These are phyloP conservation scores for Dothideomycetidae sp. DNA, from an alignment of 2,329 filamentous ascomycete genomes.

Conservation along the genomic window DNA sequence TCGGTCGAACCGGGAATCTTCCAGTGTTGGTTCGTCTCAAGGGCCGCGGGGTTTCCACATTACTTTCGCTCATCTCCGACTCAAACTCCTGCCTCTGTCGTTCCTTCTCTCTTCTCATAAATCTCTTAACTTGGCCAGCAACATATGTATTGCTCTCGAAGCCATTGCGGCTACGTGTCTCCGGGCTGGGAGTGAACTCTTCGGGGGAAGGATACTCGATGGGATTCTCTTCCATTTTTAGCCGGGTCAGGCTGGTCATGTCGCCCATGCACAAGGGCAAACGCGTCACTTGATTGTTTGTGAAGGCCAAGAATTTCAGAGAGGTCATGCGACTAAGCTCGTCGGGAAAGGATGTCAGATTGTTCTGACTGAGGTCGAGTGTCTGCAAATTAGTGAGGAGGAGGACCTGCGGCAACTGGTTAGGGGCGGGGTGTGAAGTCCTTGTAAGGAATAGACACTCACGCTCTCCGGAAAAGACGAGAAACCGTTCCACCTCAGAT, in stretches of 20 bases:
- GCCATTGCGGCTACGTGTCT: conserved; percentile 39
- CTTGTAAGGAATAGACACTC: conserved; percentile 22
- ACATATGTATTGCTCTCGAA: conserved; percentile 43
- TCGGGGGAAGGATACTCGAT: conserved; percentile 56
- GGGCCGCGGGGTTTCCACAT: conserved; percentile 62
- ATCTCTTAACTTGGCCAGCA: conserved; percentile 45
- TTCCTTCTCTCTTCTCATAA: conserved; percentile 12
- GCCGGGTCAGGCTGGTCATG: conserved; percentile 74
- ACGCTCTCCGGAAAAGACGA: conserved; percentile 51
- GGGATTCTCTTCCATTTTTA: conserved; percentile 83
- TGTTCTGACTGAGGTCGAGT: conserved; percentile 81
- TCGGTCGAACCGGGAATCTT: conserved; percentile 52
- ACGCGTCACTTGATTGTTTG: conserved; percentile 74
- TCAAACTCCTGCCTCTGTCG: conserved; percentile 11
- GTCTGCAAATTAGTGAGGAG: conserved; percentile 80
- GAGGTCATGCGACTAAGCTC: conserved; percentile 70
- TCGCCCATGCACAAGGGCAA: conserved; percentile 74
- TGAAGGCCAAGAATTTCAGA: conserved; percentile 76
- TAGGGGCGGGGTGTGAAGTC: not conserved
- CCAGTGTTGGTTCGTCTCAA: conserved; percentile 41
- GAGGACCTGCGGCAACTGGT: conserved; percentile 50
- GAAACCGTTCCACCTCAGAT: conserved; percentile 63
- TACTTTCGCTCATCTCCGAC: conserved; percentile 46
- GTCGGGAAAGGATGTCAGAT: conserved; percentile 60
- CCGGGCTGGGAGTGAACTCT: conserved; percentile 25